Conservation (phyloP, 108 stramenopile species). For the Mayamaea pseudoterrestris region DNA sequence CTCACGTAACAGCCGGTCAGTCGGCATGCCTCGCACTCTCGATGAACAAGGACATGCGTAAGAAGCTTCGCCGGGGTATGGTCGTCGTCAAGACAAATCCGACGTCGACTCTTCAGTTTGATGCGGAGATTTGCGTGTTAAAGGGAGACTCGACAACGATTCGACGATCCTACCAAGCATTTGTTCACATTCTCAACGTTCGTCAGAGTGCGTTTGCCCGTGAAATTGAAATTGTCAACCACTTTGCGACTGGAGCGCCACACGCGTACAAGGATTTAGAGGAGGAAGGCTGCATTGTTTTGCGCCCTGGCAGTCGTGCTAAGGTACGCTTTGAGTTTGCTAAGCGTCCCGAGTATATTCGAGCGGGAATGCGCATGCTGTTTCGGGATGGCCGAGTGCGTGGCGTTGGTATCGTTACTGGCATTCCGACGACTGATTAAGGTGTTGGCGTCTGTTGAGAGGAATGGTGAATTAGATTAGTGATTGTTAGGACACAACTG, state of each 20-base stretch:
- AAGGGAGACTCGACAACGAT: constrained; percentile 81
- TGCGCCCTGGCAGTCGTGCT: constrained; percentile 69
- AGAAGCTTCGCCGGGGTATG: constrained; percentile 75
- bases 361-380: constrained; percentile 79
- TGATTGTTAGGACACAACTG: too few species aligned
- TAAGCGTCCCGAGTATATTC: constrained; percentile 73
- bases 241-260: neutral
- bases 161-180: constrained; percentile 67
- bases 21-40: constrained; percentile 71
- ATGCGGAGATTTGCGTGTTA: constrained; percentile 83
- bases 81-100: constrained; percentile 65
- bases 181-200: constrained; percentile 79
- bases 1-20: constrained; percentile 68
- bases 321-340: constrained; percentile 79
- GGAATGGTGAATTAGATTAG: too few species aligned
- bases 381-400: constrained; percentile 80
- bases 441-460: too few species aligned
- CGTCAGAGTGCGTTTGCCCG: constrained; percentile 70
- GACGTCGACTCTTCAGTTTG: constrained; percentile 59
- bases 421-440: too few species aligned
- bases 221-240: constrained; percentile 70
- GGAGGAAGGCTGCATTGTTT: constrained; percentile 23
- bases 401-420: constrained; percentile 67
- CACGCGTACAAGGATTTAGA: too few species aligned
- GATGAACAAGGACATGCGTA: constrained; percentile 57